Base-by-base conservation (phyloP, 306 rosid genomes). In the Cicer arietinum region DNA sequence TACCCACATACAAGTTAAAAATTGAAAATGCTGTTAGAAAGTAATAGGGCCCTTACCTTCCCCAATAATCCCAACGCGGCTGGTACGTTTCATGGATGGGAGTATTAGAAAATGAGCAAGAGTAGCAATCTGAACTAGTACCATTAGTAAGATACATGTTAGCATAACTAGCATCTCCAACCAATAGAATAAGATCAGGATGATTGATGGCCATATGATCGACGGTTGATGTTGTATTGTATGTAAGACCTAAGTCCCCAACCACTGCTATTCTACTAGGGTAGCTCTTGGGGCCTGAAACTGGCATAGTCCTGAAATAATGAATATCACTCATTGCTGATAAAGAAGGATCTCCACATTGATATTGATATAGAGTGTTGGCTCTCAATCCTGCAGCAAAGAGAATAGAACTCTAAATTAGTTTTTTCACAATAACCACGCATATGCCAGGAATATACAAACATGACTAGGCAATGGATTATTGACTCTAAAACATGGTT, bases 1-100 rank as follows among this genome's bases (percentile, higher is more conserved):
- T 25, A 25, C 35, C 35, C 3, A 25, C 35, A 25, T 25, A 2
- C 35, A 25, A 25, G 2, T 25, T 25, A 25, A 25, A 25, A 25
- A 25, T 25, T 25, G 35, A 25, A 25, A 25, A 25, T 25, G 35
- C 4, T 25, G 4, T 25, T 25, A 25, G 35, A 25, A 25, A 25
- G 35, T 25, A 2, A 25, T 25, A 0, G 35, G 35, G 3, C 35
- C 4, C 35, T 63, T 63, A 89, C 97, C 97, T 94, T 86, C 97
- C 97, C 98, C 98, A 94, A 40, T 86, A 91, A 84, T 94, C 97
- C 97, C 98, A 94, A 44, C 98, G 96, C 54, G 98, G 96, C 77
- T 90, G 98, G 59, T 94, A 94, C n/a, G 96, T 94, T 85, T 91
- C 92, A 7, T 86, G 88, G 78, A 87, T 87, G 13, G 96, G 96